phyloP scores from a whole-genome alignment of 257 asterid genomes.

The Rehmannia glutinosa region DNA sequence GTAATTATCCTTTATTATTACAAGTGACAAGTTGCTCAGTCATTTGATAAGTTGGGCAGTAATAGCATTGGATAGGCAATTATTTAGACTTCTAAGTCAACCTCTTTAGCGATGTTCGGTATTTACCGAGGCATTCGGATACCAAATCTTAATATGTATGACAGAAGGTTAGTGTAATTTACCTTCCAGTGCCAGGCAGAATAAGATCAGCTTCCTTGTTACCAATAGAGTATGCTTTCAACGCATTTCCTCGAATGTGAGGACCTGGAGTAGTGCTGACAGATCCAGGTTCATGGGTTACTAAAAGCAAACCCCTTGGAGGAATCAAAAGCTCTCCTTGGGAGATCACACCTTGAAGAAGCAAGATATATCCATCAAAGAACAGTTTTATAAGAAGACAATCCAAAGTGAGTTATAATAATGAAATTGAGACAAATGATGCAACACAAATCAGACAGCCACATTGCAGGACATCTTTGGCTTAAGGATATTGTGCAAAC shows the following conservation, averaged over 20 bases:
- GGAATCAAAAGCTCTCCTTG: conserved; percentile 35
- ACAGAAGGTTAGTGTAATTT: no score
- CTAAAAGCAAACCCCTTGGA: conserved; percentile 41
- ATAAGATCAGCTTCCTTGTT: conserved; percentile 39
- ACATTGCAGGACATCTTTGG: background rate
- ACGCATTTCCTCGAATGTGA: conserved; percentile 36
- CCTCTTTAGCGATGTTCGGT: no score
- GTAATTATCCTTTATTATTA: no score
- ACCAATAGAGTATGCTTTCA: conserved; percentile 46
- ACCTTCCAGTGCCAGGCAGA: conserved; percentile 52
- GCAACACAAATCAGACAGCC: background rate
- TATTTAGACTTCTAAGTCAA: no score
- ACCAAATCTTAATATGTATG: no score
- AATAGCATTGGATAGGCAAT: no score
- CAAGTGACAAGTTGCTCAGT: no score
- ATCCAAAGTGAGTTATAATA: background rate
- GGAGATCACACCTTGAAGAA: conserved; percentile 28
- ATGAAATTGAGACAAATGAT: background rate
- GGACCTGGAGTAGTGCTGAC: conserved; percentile 39
- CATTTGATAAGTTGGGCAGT: no score
- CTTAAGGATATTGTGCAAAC: background rate
- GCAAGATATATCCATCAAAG: background rate
- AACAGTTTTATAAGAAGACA: background rate
- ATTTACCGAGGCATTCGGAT: no score
- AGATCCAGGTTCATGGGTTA: conserved; percentile 41